phyloP scores from a whole-genome alignment of 139 green algal genomes.

The Tetraselmis chui region DNA sequence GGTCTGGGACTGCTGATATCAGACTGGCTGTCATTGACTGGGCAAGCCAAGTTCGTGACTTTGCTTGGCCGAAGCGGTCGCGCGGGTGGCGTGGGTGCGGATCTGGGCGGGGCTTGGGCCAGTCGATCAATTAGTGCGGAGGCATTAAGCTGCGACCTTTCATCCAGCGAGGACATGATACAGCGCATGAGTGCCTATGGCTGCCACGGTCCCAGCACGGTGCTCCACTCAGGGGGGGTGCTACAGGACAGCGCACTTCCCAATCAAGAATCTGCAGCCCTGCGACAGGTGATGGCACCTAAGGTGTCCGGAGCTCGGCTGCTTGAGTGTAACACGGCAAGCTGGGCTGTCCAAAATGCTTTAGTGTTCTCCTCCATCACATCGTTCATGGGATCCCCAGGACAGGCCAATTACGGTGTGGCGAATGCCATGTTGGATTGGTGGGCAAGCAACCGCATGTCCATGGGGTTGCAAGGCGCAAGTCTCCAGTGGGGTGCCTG shows the following conservation, averaged over 20 bases:
- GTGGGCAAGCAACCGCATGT: neutral
- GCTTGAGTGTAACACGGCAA: neutral
- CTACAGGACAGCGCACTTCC: conserved; percentile 42
- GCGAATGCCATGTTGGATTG: neutral
- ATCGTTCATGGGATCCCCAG: conserved; percentile 32
- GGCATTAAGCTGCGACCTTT: neutral
- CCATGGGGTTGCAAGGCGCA: conserved; percentile 18
- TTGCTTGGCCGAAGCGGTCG: neutral
- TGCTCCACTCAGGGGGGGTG: conserved; percentile 58
- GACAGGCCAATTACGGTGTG: conserved; percentile 33
- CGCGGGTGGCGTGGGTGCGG: neutral
- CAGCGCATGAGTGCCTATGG: neutral
- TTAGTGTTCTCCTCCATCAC: conserved; percentile 68
- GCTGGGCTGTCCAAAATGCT: neutral
- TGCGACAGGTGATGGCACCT: conserved; percentile 20
- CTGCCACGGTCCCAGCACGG: conserved; percentile 1
- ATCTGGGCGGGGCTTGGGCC: neutral
- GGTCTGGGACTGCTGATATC: conserved; percentile 53
- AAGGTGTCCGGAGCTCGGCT: conserved; percentile 12
- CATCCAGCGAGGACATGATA: neutral
- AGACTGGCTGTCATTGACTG: conserved; percentile 53
- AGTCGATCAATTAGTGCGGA: neutral
- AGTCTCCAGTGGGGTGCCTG: conserved; percentile 87
- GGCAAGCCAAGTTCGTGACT: conserved; percentile 14
- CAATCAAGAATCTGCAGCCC: conserved; percentile 24